Percentiles rank a stretch among this genome's conserved stretches.
Evolutionary conservation across 2,329 filamentous ascomycete species (phyloP).

Genomic region (Aspergillus novoparasiticus): DNA sequence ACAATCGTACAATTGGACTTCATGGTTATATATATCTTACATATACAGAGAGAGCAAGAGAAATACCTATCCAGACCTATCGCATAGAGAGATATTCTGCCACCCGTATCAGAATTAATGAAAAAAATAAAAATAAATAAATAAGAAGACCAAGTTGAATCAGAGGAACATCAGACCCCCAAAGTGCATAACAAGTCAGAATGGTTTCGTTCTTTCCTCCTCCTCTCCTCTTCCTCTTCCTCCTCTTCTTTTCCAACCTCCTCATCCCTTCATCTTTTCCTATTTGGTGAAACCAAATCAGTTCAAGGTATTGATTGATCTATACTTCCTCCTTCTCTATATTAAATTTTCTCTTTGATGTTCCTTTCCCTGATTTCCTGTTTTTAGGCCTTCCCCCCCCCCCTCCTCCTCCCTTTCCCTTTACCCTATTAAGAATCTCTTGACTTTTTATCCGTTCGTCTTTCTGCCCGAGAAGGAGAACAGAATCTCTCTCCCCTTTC

Average conservation of each 20-base stretch:
- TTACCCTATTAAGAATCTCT: neutral
- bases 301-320: neutral
- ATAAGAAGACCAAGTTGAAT: too few species aligned
- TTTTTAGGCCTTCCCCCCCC: neutral
- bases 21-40: neutral
- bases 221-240: too few species aligned
- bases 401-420: neutral
- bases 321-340: neutral
- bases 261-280: neutral
- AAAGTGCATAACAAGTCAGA: neutral
- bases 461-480: neutral
- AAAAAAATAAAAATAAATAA: neutral
- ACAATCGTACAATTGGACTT: neutral
- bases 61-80: neutral
- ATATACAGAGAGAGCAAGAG: neutral
- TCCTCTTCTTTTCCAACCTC: neutral
- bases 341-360: neutral
- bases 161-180: too few species aligned
- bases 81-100: neutral
- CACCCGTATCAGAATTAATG: neutral
- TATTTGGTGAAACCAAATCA: neutral
- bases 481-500: constrained; percentile 18
- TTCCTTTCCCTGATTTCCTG: neutral
- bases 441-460: neutral
- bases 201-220: constrained; percentile 25